Conservation (phyloP, 1,139 yeast species). For the Ogataea hybrid region DNA sequence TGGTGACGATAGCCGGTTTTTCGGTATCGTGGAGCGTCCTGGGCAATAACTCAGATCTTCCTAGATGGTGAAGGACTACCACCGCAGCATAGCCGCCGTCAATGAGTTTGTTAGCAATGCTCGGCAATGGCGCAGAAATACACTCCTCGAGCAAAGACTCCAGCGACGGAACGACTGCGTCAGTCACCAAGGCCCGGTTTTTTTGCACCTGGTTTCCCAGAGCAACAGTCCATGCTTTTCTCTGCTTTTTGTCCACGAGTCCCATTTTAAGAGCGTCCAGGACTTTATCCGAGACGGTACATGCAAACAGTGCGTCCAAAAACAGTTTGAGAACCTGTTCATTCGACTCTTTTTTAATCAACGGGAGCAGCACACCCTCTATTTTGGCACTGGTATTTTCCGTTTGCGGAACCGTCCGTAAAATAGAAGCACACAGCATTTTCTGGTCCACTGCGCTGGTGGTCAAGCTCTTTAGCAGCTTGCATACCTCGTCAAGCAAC, state of each 20-base stretch:
- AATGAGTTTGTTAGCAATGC: constrained; percentile 47
- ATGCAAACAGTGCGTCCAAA: constrained; percentile 49
- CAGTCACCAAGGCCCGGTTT: constrained; percentile 22
- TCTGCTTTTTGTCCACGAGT: constrained; percentile 59
- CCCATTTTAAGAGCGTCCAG: constrained; percentile 50
- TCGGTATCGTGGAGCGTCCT: constrained; percentile 37
- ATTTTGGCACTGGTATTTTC: constrained; percentile 36
- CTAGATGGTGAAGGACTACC: constrained; percentile 14
- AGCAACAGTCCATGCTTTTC: constrained; percentile 66
- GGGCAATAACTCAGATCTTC: constrained; percentile 19
- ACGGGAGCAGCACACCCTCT: constrained; percentile 44
- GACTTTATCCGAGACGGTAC: constrained; percentile 33
- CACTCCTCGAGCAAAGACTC: constrained; percentile 42
- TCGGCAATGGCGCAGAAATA: constrained; percentile 47
- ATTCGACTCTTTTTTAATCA: constrained; percentile 70
- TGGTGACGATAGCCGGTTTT: constrained; percentile 43
- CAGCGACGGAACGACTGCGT: constrained; percentile 32
- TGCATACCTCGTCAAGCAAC: constrained; percentile 52
- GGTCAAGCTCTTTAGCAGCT: constrained; percentile 58
- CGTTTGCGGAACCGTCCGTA: constrained; percentile 34
- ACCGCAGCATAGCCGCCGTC: constrained; percentile 45
- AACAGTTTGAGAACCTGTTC: constrained; percentile 57
- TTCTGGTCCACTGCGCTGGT: constrained; percentile 62
- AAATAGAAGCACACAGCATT: constrained; percentile 40
- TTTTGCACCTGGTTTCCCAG: constrained; percentile 36